phyloP scores from a whole-genome alignment of 345 rosid species.

The Aurinia saxatilis region DNA sequence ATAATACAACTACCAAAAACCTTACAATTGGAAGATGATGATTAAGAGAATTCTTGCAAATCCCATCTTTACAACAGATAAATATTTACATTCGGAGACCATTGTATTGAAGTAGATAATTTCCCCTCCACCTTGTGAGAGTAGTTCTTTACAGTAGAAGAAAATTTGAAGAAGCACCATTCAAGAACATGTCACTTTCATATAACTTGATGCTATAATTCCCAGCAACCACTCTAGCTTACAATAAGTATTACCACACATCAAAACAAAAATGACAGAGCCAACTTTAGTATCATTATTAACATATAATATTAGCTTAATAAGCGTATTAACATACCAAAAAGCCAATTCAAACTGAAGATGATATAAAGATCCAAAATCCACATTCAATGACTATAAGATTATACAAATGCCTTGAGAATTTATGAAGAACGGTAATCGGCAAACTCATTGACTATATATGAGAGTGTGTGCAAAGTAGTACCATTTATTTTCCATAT shows the following conservation, averaged over 20 bases:
- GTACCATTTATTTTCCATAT: too few species aligned
- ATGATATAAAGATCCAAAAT: not conserved
- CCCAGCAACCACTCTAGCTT: not conserved
- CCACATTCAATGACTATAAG: not conserved
- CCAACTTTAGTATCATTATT: too few species aligned
- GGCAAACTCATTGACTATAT: too few species aligned
- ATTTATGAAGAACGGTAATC: not conserved
- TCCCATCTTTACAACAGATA: too few species aligned
- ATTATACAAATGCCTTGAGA: too few species aligned
- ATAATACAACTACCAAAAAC: not conserved
- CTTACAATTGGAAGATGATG: not conserved
- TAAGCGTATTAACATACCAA: too few species aligned
- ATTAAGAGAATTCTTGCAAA: not conserved
- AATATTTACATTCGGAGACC: too few species aligned
- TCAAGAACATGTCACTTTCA: not conserved
- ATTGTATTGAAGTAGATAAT: too few species aligned
- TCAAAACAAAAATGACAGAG: too few species aligned
- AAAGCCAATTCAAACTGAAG: not conserved
- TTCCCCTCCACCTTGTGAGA: too few species aligned
- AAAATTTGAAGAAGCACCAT: not conserved
- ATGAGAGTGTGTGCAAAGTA: too few species aligned
- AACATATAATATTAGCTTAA: too few species aligned
- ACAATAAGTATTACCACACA: not conserved
- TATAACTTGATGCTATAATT: not conserved
- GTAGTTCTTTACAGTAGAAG: not conserved